phyloP scores from a whole-genome alignment of 2,329 filamentous ascomycete species.

The Aspergillus sp. region DNA sequence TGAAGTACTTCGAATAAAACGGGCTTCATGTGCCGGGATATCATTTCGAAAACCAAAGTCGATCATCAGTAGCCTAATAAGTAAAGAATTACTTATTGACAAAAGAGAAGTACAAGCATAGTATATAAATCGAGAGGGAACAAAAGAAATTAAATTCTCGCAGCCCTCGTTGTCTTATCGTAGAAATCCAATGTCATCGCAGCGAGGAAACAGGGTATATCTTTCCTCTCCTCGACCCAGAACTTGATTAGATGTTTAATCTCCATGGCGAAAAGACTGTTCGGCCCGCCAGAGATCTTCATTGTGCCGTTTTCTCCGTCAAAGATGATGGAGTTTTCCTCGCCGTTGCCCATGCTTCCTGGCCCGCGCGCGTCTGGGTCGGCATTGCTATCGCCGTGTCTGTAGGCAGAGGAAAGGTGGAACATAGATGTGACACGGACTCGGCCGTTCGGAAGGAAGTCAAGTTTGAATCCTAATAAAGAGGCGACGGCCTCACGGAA shows the following conservation, averaged over 20 bases:
- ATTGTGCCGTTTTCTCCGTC: constrained; percentile 94
- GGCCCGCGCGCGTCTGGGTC: constrained; percentile 58
- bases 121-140: background rate
- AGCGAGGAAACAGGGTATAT: constrained; percentile 89
- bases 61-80: background rate
- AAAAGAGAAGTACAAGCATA: constrained; percentile 9
- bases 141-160: constrained; percentile 27
- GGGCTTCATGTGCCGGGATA: constrained; percentile 24
- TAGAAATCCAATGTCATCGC: constrained; percentile 92
- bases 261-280: constrained; percentile 79
- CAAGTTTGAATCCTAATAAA: constrained; percentile 89
- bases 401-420: constrained; percentile 60
- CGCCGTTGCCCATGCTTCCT: constrained; percentile 46
- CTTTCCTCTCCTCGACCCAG: constrained; percentile 92
- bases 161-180: constrained; percentile 56
- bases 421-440: constrained; percentile 88
- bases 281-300: constrained; percentile 91
- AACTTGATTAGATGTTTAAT: constrained; percentile 88
- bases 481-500: constrained; percentile 94
- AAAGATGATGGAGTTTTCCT: constrained; percentile 69
- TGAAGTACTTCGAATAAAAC: background rate
- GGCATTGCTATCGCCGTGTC: constrained; percentile 46
- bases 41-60: constrained; percentile 12
- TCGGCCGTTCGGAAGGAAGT: constrained; percentile 95
- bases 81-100: background rate